Conservation (phyloP, 257 asterid species). For the Fraxinus pennsylvanica region DNA sequence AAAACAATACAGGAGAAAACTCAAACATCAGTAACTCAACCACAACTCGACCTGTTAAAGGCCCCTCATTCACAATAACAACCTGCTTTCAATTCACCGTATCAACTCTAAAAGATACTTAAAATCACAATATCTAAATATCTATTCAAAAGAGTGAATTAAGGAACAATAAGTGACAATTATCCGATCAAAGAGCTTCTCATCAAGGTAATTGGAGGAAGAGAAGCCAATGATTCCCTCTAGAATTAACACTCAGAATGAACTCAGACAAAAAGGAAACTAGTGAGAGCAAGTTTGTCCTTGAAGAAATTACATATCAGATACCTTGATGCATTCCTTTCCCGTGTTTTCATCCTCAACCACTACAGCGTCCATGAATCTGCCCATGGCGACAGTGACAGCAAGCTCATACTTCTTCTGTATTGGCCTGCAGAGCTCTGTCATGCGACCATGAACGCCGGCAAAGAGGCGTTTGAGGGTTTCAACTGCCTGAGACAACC, state of each 20-base stretch:
- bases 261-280: conserved; percentile 11
- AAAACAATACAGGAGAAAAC: background rate
- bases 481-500: conserved; percentile 85
- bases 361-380: conserved; percentile 98
- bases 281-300: background rate
- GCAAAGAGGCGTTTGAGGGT: conserved; percentile 90
- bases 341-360: conserved; percentile 95
- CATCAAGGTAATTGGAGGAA: background rate
- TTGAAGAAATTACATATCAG: background rate
- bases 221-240: conserved; percentile 1
- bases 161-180: background rate
- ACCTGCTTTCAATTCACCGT: background rate
- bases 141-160: background rate
- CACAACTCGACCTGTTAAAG: background rate
- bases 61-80: background rate
- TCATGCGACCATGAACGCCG: conserved; percentile 99
- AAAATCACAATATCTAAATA: background rate
- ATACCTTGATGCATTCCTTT: conserved; percentile 96
- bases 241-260: conserved; percentile 17
- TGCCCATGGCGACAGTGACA: conserved; percentile 99
- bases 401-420: conserved; percentile 94
- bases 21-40: background rate
- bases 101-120: background rate
- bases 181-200: background rate
- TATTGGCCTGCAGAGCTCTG: conserved; percentile 95